Conservation (phyloP, 176 grass and related monocot genomes). For the Carex pumila region DNA sequence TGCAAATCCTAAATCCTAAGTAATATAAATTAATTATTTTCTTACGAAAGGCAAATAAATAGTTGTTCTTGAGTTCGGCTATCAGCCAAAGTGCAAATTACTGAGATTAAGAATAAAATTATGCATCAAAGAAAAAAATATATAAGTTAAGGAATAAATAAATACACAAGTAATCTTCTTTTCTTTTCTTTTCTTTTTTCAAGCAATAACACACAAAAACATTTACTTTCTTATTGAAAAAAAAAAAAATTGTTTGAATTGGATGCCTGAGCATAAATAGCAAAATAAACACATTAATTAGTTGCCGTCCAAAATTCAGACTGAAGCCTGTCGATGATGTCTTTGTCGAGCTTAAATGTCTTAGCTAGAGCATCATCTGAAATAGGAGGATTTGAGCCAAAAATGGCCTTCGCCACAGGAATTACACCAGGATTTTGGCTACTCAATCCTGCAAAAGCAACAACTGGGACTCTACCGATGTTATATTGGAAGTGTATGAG, state of each 20-base stretch:
- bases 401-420: constrained; percentile 30
- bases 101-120: no score
- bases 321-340: constrained; percentile 13
- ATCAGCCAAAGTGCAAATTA: no score
- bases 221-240: not conserved
- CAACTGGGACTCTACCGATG: constrained; percentile 26
- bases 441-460: constrained; percentile 39
- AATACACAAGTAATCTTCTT: no score
- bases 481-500: constrained; percentile 56
- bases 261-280: not conserved
- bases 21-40: no score
- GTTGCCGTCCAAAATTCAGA: constrained; percentile 16
- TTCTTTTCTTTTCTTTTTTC: no score
- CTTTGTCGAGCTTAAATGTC: constrained; percentile 24
- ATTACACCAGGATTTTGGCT: constrained; percentile 49
- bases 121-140: no score
- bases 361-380: constrained; percentile 46
- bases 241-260: not conserved
- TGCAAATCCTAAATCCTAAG: no score
- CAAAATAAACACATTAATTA: not conserved
- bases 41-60: no score
- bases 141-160: no score
- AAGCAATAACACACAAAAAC: not conserved
- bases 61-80: no score
- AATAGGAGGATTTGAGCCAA: constrained; percentile 22